Base-by-base conservation (phyloP, 768 basidiomycete species). In the Amanita pseudoporphyria region DNA sequence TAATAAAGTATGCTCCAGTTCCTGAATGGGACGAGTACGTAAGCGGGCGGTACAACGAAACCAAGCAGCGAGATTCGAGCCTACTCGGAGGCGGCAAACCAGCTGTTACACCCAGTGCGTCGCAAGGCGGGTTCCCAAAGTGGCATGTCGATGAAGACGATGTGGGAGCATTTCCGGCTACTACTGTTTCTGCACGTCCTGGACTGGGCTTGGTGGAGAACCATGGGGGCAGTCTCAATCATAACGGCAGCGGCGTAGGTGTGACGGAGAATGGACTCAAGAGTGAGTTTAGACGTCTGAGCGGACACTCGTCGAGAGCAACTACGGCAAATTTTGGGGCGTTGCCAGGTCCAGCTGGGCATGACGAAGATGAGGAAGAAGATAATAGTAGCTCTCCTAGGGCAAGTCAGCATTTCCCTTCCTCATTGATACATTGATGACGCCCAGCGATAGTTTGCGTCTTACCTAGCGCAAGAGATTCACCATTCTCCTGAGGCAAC, bases 21-120 rank as follows among this genome's bases (percentile, higher is more conserved):
- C 78, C 73, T 1, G 71, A 81, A 40, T 99, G 96, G 96, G 84
- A 91, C 49, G 78, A 84, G 32, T 99, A 92, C 56, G 90, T 97
- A 35, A 79, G 76, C 2, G 89, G 88, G 5, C 70, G 88, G 31
- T 90, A 93, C 57, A 75, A 78, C 32, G 92, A 96, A 63, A 88
- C 91, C 9, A 91, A 91, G 68, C 77, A 77, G 54, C 80, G 82
- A 35, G 93, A 97, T 59, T 76, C 73, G 12, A 78, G 77, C 54
- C 72, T 87, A 7, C 75, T 98, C 13, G 94, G 92, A 3, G 95
- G 93, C 14, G 88, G 88, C 5, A 89, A 87, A 62, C 87, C 88
- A 4, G 71, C 77, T 0, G 62, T 87, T 21, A 62, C 7, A 28
- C 7, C 62, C 9, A 64, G 68, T 22, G 62, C 61, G 9, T 58